phyloP scores from a whole-genome alignment of 148 eudicot species.

The Rhododendron griersonianum region DNA sequence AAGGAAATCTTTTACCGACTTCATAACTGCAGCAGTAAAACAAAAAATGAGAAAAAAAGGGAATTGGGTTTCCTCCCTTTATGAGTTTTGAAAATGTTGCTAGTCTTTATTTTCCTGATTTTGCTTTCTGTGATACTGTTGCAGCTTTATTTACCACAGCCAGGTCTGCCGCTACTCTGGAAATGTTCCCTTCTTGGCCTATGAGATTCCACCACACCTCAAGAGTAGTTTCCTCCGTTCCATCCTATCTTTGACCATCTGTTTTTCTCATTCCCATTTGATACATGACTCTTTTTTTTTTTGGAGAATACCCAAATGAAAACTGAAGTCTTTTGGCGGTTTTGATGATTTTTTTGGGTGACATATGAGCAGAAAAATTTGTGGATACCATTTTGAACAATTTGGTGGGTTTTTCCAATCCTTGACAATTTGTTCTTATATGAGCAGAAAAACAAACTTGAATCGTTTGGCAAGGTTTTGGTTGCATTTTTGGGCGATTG shows the following conservation, averaged over 20 bases:
- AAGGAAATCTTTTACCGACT: constrained; percentile 44
- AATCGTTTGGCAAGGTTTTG: not conserved
- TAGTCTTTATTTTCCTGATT: constrained; percentile 7
- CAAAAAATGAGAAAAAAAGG: not conserved
- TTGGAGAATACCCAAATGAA: constrained; percentile 18
- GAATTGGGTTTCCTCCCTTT: constrained; percentile 28
- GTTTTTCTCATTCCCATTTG: constrained; percentile 12
- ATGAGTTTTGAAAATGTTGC: constrained; percentile 12
- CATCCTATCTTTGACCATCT: constrained; percentile 40
- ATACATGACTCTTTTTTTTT: constrained; percentile 1
- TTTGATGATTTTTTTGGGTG: not conserved
- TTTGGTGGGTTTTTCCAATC: not conserved
- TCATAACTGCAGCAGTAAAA: constrained; percentile 25
- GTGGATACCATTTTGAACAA: not conserved
- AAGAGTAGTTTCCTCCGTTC: constrained; percentile 27
- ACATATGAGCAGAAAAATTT: not conserved
- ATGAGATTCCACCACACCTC: constrained; percentile 65
- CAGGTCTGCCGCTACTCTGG: constrained; percentile 77
- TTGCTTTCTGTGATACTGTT: constrained; percentile 29
- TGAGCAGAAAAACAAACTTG: not conserved
- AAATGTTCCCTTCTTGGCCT: constrained; percentile 98
- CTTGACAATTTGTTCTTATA: not conserved
- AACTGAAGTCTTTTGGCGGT: not conserved
- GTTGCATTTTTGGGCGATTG: constrained; percentile 3
- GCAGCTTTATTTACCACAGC: constrained; percentile 83